Conservation (phyloP, 179 eudicot species). For the Spergularia azorica region DNA sequence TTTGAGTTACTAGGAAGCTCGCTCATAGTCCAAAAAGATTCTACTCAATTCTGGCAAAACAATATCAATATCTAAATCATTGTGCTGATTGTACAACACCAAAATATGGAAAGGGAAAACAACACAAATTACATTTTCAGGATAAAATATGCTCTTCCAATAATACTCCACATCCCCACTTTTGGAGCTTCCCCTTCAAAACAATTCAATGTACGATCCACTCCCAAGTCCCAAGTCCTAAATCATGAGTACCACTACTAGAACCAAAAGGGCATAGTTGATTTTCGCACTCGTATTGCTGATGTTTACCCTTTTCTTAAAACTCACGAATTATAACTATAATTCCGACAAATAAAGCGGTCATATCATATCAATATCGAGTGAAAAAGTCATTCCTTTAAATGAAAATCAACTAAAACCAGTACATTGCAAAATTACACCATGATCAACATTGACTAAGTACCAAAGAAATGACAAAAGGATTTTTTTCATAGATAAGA, state of each 20-base stretch:
- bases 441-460: background rate
- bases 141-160: background rate
- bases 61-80: background rate
- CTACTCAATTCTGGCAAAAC: background rate
- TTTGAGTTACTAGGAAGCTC: background rate
- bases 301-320: too few relatives aligned
- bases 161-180: background rate
- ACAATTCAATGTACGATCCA: background rate
- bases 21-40: too few relatives aligned
- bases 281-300: too few relatives aligned
- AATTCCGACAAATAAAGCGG: too few relatives aligned
- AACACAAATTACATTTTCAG: background rate
- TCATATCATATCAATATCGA: too few relatives aligned
- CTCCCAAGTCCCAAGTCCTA: too few relatives aligned
- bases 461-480: background rate
- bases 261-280: too few relatives aligned
- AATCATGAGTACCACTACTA: too few relatives aligned
- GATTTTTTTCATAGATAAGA: background rate
- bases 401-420: background rate
- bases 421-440: background rate
- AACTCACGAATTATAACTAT: too few relatives aligned
- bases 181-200: background rate
- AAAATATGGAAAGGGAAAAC: background rate
- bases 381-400: too few relatives aligned
- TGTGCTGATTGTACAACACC: slow-evolving; percentile 1